Evolutionary conservation across 345 rosid genomes (phyloP).

Genomic region (Lumnitzera littorea): DNA sequence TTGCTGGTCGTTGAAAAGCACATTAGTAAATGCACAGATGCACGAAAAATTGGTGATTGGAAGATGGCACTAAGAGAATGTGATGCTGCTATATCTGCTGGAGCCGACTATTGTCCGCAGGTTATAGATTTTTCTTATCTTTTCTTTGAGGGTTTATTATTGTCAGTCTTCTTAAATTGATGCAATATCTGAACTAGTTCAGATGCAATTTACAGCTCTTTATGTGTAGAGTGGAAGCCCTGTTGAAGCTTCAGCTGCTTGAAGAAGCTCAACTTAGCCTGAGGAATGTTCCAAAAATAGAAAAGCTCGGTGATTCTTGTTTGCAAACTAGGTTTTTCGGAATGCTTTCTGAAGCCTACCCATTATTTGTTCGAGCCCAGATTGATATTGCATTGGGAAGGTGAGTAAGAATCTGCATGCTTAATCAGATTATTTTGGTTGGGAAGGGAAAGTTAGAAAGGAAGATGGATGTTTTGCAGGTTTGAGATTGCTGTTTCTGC

Average conservation of each 20-base stretch:
- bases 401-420: constrained; percentile 34
- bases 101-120: constrained; percentile 85
- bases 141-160: too few species aligned
- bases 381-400: constrained; percentile 93
- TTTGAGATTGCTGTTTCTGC: constrained; percentile 77
- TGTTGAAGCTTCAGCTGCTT: constrained; percentile 68
- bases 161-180: neutral
- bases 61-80: constrained; percentile 52
- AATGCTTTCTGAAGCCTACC: constrained; percentile 79
- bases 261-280: constrained; percentile 65
- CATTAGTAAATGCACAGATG: constrained; percentile 56
- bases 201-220: constrained; percentile 68
- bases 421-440: constrained; percentile 5
- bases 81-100: constrained; percentile 67
- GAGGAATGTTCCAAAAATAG: constrained; percentile 40
- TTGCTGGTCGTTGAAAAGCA: constrained; percentile 68
- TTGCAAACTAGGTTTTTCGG: constrained; percentile 50
- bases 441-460: constrained; percentile 22
- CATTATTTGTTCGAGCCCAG: constrained; percentile 61
- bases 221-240: constrained; percentile 96
- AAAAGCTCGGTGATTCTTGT: constrained; percentile 28
- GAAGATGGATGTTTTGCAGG: constrained; percentile 64
- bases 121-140: constrained; percentile 23
- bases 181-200: constrained; percentile 21
- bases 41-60: constrained; percentile 76